phyloP scores from a whole-genome alignment of 306 rosid genomes.

The Malus sylvestris region DNA sequence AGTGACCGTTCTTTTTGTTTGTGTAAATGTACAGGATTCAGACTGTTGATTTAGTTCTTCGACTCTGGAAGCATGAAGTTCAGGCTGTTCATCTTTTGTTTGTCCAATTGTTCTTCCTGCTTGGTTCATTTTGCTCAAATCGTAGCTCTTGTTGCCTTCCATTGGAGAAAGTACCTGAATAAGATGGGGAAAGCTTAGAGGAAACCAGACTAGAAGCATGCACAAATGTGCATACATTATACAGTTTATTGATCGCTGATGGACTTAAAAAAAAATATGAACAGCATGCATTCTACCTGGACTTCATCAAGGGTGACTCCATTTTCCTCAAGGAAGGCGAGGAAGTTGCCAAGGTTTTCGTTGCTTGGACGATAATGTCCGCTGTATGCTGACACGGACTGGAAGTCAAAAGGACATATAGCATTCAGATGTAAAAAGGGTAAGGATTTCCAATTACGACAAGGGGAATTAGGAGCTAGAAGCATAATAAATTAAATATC shows the following conservation, averaged over 20 bases:
- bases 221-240: background rate
- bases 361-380: constrained; percentile 40
- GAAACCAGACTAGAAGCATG: background rate
- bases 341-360: constrained; percentile 27
- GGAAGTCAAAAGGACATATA: background rate
- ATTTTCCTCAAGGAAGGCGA: constrained; percentile 30
- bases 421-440: background rate
- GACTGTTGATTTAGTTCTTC: background rate
- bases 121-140: background rate
- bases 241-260: background rate
- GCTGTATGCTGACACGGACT: constrained; percentile 34
- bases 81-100: background rate
- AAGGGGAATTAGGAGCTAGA: too few relatives aligned
- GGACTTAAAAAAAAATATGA: background rate
- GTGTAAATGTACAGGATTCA: background rate
- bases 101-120: constrained; percentile 3
- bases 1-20: background rate
- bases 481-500: too few relatives aligned
- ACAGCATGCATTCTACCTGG: constrained; percentile 10
- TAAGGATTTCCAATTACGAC: background rate
- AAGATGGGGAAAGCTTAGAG: background rate
- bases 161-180: constrained; percentile 4
- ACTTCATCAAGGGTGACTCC: constrained; percentile 27
- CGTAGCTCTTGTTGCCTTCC: background rate
- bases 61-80: background rate